These are phyloP conservation scores for Suillus decipiens DNA, from an alignment of 768 basidiomycete species.

Conservation along the genomic window DNA sequence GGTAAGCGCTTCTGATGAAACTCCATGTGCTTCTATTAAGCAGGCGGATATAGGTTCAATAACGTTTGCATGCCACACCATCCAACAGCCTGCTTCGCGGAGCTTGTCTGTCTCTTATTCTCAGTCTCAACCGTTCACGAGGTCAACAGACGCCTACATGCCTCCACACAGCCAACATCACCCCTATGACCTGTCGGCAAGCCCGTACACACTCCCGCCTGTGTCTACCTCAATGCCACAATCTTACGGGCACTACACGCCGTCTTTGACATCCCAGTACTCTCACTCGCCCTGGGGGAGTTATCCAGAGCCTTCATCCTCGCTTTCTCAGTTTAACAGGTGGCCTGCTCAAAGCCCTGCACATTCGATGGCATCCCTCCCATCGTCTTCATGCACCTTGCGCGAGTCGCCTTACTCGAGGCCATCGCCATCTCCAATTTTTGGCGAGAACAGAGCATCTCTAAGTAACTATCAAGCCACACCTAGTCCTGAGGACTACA, in stretches of 20 bases:
- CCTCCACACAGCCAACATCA: conserved; percentile 26
- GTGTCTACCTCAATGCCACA: conserved; percentile 29
- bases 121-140: conserved; percentile 27
- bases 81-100: conserved; percentile 29
- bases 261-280: conserved; percentile 27
- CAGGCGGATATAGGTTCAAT: conserved; percentile 31
- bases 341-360: conserved; percentile 33
- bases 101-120: conserved; percentile 19
- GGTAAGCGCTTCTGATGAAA: conserved; percentile 53
- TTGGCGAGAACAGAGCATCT: conserved; percentile 27
- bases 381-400: conserved; percentile 27
- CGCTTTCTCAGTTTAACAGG: conserved; percentile 32
- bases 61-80: conserved; percentile 43
- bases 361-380: conserved; percentile 25
- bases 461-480: conserved; percentile 42
- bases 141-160: conserved; percentile 29
- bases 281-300: conserved; percentile 29
- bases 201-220: conserved; percentile 33
- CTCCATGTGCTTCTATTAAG: conserved; percentile 30
- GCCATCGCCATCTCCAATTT: conserved; percentile 38
- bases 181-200: conserved; percentile 29
- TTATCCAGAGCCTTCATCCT: conserved; percentile 29
- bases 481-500: conserved; percentile 40
- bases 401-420: conserved; percentile 38
- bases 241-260: conserved; percentile 28